A percentile compares a stretch with the other conserved stretches of the same genome.
phyloP scores from a whole-genome alignment of 768 basidiomycete genomes.

The Auricularia sp. region DNA sequence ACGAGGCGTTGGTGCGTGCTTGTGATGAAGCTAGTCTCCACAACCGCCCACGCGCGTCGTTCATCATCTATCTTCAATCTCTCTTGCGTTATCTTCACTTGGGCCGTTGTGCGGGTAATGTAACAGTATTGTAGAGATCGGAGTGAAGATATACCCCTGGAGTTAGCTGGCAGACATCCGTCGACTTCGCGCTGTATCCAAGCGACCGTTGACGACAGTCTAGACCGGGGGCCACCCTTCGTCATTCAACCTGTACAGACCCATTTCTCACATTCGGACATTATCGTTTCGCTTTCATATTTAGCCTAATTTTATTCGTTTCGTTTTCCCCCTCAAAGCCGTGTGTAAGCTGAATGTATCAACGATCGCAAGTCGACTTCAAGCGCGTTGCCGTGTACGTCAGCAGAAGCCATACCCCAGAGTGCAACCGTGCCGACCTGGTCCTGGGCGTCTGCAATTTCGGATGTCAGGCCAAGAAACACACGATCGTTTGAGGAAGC shows the following conservation, averaged over 20 bases:
- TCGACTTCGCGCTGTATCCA: not conserved
- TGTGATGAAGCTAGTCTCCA: conserved; percentile 1
- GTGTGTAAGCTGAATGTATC: no score
- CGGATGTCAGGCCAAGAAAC: not conserved
- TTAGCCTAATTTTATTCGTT: not conserved
- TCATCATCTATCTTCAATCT: not conserved
- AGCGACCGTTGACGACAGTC: not conserved
- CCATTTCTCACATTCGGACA: not conserved
- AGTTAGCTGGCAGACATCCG: not conserved
- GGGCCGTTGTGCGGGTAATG: not conserved
- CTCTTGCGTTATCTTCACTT: not conserved
- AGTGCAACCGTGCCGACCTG: not conserved
- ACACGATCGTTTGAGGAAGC: no score
- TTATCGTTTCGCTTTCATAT: not conserved
- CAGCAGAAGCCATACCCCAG: not conserved
- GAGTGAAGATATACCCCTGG: not conserved
- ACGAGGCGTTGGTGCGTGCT: not conserved
- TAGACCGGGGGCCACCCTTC: not conserved
- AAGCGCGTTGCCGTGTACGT: no score
- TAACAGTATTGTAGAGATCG: not conserved
- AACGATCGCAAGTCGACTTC: no score
- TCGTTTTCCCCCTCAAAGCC: not conserved
- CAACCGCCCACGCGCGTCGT: not conserved
- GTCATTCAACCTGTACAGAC: not conserved
- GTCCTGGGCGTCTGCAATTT: not conserved